A percentile compares a stretch with the other conserved stretches of the same genome.
Conservation (phyloP, 2,329 filamentous ascomycete genomes). For the Phaeosphaeria sp. region DNA sequence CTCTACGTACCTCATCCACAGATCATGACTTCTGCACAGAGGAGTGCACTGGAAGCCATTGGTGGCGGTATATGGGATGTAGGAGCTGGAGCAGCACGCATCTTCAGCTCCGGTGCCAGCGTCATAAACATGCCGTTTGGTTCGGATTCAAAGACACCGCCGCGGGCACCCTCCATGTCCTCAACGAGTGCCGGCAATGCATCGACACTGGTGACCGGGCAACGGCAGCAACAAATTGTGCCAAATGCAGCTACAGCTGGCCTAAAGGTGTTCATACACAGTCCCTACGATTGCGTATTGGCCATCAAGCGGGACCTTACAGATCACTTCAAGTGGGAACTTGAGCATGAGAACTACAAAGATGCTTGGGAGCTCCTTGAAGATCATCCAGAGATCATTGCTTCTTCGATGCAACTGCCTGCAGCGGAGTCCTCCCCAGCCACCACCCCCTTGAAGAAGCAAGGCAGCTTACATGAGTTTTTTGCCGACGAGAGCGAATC, state of each 20-base stretch:
- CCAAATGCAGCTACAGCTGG: slow-evolving; percentile 62
- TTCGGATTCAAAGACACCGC: slow-evolving; percentile 42
- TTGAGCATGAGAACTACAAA: slow-evolving; percentile 80
- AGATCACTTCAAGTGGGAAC: slow-evolving; percentile 85
- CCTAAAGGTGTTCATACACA: slow-evolving; percentile 90
- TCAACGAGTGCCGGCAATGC: slow-evolving; percentile 42
- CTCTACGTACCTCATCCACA: slow-evolving; percentile 76
- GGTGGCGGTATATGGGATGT: slow-evolving; percentile 87
- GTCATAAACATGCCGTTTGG: slow-evolving; percentile 59
- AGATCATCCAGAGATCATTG: slow-evolving; percentile 77
- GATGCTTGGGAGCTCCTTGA: slow-evolving; percentile 90
- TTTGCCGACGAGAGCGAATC: slow-evolving; percentile 72
- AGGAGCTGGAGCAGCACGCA: slow-evolving; percentile 81
- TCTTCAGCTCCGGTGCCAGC: slow-evolving; percentile 88
- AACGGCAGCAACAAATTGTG: slow-evolving; percentile 46
- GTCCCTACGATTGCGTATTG: slow-evolving; percentile 94
- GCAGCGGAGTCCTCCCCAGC: slow-evolving; percentile 47
- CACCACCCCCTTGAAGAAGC: slow-evolving; percentile 53
- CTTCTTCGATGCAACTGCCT: slow-evolving; percentile 47
- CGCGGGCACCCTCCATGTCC: slow-evolving; percentile 38
- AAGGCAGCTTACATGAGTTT: slow-evolving; percentile 66
- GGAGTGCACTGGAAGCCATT: slow-evolving; percentile 77
- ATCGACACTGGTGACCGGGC: slow-evolving; percentile 25
- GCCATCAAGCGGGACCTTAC: slow-evolving; percentile 84
- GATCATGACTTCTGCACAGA: slow-evolving; percentile 66